Evolutionary conservation across 306 rosid species (phyloP).

Genomic region (Inga laurina): DNA sequence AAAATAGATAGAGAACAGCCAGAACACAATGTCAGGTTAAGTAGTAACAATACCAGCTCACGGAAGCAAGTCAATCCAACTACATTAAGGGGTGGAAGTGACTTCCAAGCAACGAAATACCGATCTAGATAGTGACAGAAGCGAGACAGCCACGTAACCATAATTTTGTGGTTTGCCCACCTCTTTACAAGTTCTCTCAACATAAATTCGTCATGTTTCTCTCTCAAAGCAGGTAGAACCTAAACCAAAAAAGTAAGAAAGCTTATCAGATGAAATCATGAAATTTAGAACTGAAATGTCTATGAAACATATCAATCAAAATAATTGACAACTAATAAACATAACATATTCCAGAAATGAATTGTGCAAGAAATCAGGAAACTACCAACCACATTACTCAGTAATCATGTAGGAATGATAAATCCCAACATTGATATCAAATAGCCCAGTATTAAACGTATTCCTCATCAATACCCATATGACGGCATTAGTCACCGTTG

Average conservation of each 20-base stretch:
- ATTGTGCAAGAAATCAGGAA: slow-evolving; percentile 3
- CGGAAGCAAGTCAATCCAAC: slow-evolving; percentile 80
- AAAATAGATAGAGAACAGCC: not conserved
- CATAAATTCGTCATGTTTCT: slow-evolving; percentile 81
- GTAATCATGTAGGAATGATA: not conserved
- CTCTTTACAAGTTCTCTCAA: slow-evolving; percentile 75
- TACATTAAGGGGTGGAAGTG: slow-evolving; percentile 68
- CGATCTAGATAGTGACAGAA: slow-evolving; percentile 70
- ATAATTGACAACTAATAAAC: not conserved
- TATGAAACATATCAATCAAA: not conserved
- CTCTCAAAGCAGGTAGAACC: slow-evolving; percentile 82
- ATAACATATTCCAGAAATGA: not conserved
- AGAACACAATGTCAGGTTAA: slow-evolving; percentile 13
- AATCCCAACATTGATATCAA: not conserved
- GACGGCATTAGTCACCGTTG: slow-evolving; percentile 42
- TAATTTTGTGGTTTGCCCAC: slow-evolving; percentile 74
- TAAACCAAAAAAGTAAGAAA: slow-evolving; percentile 27
- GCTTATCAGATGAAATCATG: slow-evolving; percentile 3
- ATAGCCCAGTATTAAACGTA: not conserved
- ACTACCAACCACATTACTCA: not conserved
- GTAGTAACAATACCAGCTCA: slow-evolving; percentile 49
- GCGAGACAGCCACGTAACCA: slow-evolving; percentile 75
- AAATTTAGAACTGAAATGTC: slow-evolving; percentile 11
- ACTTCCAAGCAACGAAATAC: slow-evolving; percentile 51
- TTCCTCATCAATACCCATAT: slow-evolving; percentile 8